These are phyloP conservation scores for Eutrema salsugineum DNA, from an alignment of 441 rosid species.

Conservation along the genomic window DNA sequence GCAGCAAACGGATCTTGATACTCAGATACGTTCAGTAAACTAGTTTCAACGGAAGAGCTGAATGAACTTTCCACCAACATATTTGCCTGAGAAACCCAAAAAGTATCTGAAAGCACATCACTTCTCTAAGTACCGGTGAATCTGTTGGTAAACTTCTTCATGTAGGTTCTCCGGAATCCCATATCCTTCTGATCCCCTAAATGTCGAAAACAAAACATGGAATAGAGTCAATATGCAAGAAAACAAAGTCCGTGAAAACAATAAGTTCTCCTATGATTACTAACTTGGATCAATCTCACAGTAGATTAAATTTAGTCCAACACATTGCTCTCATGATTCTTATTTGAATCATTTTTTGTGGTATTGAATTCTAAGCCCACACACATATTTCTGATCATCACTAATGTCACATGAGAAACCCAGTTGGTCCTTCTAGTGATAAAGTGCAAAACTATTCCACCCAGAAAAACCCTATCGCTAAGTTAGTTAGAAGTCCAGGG, in stretches of 20 bases:
- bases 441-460: neutral
- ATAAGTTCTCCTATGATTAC: neutral
- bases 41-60: constrained; percentile 39
- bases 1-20: constrained; percentile 30
- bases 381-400: neutral
- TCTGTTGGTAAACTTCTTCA: constrained; percentile 9
- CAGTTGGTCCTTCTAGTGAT: neutral
- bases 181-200: constrained; percentile 6
- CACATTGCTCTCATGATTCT: constrained; percentile 2
- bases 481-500: neutral
- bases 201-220: constrained; percentile 9
- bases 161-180: neutral
- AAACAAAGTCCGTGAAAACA: constrained; percentile 4
- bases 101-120: constrained; percentile 31
- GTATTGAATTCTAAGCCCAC: neutral
- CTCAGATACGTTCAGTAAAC: constrained; percentile 35
- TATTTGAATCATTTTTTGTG: neutral
- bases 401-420: neutral
- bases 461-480: neutral
- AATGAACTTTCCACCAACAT: constrained; percentile 43
- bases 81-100: constrained; percentile 35
- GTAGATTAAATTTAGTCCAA: neutral
- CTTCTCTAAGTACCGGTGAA: constrained; percentile 18
- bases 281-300: neutral
- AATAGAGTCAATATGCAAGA: constrained; percentile 21